Conservation (phyloP, 2,329 filamentous ascomycete genomes). For the Pseudogymnoascus pannorum region DNA sequence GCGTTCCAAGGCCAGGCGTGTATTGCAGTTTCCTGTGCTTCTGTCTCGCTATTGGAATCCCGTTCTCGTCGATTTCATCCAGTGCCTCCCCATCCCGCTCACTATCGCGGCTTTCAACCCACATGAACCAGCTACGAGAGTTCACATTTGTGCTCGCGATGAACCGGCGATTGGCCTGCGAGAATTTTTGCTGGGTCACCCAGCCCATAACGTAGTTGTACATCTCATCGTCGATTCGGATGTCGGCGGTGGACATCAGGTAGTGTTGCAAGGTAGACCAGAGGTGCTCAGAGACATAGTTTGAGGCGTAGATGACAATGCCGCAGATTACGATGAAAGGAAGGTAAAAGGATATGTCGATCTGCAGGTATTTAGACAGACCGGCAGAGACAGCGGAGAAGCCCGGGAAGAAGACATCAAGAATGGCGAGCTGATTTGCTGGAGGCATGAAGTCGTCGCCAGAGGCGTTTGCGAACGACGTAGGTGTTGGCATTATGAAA, state of each 20-base stretch:
- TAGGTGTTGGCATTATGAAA: background rate
- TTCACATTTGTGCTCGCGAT: slow-evolving; percentile 57
- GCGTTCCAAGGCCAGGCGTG: slow-evolving; percentile 59
- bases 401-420: slow-evolving; percentile 60
- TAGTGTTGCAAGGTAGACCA: slow-evolving; percentile 43
- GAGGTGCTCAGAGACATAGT: slow-evolving; percentile 44
- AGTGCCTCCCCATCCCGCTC: slow-evolving; percentile 41
- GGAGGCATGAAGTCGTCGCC: background rate
- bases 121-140: slow-evolving; percentile 44
- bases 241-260: slow-evolving; percentile 58
- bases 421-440: slow-evolving; percentile 32
- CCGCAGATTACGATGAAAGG: slow-evolving; percentile 47
- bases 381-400: slow-evolving; percentile 51
- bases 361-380: slow-evolving; percentile 48
- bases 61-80: slow-evolving; percentile 21
- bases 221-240: slow-evolving; percentile 63
- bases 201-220: slow-evolving; percentile 67
- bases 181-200: slow-evolving; percentile 56
- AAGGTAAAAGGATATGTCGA: slow-evolving; percentile 57
- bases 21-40: slow-evolving; percentile 40
- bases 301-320: slow-evolving; percentile 42
- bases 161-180: slow-evolving; percentile 51
- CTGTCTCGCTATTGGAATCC: slow-evolving; percentile 32
- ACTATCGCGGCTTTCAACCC: slow-evolving; percentile 34
- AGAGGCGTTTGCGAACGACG: background rate